Evolutionary conservation across 768 basidiomycete species (phyloP).

Genomic region (Termitomyces sp.): DNA sequence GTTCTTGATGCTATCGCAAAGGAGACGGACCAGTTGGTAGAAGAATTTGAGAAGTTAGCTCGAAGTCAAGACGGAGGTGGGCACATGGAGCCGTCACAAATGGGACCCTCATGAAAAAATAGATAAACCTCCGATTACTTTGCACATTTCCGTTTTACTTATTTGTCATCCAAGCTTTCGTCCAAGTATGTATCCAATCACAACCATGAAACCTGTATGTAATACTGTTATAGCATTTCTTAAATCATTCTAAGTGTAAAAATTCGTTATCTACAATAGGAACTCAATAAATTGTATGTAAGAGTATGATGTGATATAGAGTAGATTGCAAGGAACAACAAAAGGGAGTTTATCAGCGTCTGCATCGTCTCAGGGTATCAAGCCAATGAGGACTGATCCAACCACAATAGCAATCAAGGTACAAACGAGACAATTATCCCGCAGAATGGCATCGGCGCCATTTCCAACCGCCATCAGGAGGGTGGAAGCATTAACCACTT

Average conservation of each 20-base stretch:
- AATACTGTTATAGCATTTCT: not conserved
- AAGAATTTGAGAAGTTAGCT: conserved; percentile 47
- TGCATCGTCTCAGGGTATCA: conserved; percentile 12
- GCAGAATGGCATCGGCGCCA: conserved; percentile 26
- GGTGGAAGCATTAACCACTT: conserved; percentile 54
- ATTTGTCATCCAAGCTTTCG: not conserved
- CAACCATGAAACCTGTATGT: conserved; percentile 9
- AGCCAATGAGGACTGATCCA: conserved; percentile 15
- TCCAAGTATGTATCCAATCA: conserved; percentile 1
- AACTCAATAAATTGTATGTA: not conserved
- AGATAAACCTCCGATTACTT: not conserved
- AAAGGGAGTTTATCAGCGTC: not conserved
- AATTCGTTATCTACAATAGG: not conserved
- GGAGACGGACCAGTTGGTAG: conserved; percentile 53
- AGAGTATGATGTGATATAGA: not conserved
- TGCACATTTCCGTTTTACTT: not conserved
- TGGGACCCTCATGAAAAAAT: not conserved
- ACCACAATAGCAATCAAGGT: conserved; percentile 20
- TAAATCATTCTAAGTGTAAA: not conserved
- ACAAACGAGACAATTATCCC: conserved; percentile 3
- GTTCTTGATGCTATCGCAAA: conserved; percentile 46
- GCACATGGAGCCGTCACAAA: conserved; percentile 18
- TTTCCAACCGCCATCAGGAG: conserved; percentile 30
- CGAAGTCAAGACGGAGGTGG: conserved; percentile 24
- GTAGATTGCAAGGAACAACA: not conserved